These are phyloP conservation scores for Peronosclerospora sorghi DNA, from an alignment of 352 stramenopile species.

Conservation along the genomic window DNA sequence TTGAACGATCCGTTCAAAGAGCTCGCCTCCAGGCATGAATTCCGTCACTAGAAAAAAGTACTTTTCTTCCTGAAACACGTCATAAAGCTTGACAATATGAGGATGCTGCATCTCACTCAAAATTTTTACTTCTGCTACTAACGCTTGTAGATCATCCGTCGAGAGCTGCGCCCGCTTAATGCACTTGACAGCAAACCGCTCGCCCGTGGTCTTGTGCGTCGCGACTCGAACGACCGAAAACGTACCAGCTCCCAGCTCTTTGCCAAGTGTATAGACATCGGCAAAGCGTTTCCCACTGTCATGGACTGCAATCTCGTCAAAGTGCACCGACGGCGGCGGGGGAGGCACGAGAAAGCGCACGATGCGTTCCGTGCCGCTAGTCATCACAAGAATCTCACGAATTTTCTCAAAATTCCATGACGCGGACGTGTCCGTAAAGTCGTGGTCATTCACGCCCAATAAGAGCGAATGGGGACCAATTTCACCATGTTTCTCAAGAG, in stretches of 20 bases:
- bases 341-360: constrained; percentile 59
- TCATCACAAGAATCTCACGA: constrained; percentile 59
- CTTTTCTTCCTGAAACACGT: constrained; percentile 84
- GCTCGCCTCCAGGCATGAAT: constrained; percentile 81
- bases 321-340: constrained; percentile 18
- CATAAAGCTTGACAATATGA: constrained; percentile 84
- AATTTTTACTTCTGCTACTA: constrained; percentile 72
- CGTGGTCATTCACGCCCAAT: constrained; percentile 59
- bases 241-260: constrained; percentile 52
- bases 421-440: constrained; percentile 32
- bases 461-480: constrained; percentile 34
- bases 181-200: constrained; percentile 70
- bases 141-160: constrained; percentile 55
- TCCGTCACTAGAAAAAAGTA: constrained; percentile 98
- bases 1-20: constrained; percentile 83
- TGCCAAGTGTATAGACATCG: constrained; percentile 57
- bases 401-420: constrained; percentile 52
- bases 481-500: constrained; percentile 30
- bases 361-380: constrained; percentile 34
- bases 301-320: constrained; percentile 21
- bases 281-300: constrained; percentile 29
- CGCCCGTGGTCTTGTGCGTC: constrained; percentile 32
- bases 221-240: constrained; percentile 67
- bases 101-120: constrained; percentile 78
- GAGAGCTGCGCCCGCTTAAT: constrained; percentile 76